Base-by-base conservation (phyloP, 2,329 filamentous ascomycete species). In the Fusarium poae region DNA sequence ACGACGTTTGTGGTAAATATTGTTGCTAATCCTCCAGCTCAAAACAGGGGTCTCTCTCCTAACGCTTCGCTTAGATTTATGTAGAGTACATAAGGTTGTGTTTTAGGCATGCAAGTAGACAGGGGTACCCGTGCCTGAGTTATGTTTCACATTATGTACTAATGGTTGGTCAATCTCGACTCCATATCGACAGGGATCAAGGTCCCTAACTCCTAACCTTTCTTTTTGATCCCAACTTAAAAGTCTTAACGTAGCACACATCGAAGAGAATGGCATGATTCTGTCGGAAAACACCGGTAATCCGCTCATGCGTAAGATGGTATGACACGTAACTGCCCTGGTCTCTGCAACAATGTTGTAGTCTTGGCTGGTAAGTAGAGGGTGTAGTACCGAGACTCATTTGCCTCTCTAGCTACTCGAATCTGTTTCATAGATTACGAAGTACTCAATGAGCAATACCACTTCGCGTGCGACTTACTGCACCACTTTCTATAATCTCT, bases 241-340 rank as follows among this genome's bases (percentile, higher is more conserved):
- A 37, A 37, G 46, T 39, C 29, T 32, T 30, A n/a, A 44, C 15
- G 65, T 61, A 42, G 49, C 61, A 67, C 70, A 54, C 57, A 68
- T 74, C 64, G 34, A 61, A 63, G 52, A 27, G n/a, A 49, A 74
- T 75, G 72, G 62, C 72, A 70, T 74, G 73, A 75, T 75, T 71
- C 56, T 44, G 57, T 75, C 72, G 70, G 72, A 64, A 75, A 66
- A 70, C 60, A 70, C 65, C 72, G 73, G 71, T 63, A 64, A 21
- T 53, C 48, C 54, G 37, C 39, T 27, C 32, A 39, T 62, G 39
- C 53, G 42, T 12, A 44, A 44, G 18, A 44, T 20, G 42, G 13
- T 70, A 40, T 37, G 54, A 57, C 65, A 65, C 66, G 44, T 49
- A 49, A 50, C 40, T 49, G 65, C 72, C 58, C 70, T 62, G 43